Base-by-base conservation (phyloP, 2,329 filamentous ascomycete genomes). In the Sporothrix humicola region DNA sequence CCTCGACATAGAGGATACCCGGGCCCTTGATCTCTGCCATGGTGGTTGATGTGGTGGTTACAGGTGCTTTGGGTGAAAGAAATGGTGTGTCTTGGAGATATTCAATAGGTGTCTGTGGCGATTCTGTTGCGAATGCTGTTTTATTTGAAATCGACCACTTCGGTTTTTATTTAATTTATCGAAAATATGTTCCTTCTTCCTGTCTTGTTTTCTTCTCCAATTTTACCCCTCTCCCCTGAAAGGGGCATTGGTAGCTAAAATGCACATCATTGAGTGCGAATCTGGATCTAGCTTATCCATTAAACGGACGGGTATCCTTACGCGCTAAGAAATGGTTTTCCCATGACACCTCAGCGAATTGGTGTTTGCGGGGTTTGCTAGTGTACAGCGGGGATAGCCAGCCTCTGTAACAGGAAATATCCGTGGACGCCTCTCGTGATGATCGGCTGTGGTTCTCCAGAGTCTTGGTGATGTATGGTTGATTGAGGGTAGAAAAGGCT, bases 1-100 rank as follows among this genome's bases (percentile, higher is more conserved):
- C 79, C 58, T 74, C 77, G 58, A 81, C 80, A 72, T 77, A 81
- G 58, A 81, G 77, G 20, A 81, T 77, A 37, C 81, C 81, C 10
- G 68, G 72, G 23, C 72, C 72, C 15, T 68, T 50, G 59, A 73
- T 73, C 15, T 73, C 69, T n/a, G 42, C 42, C 46, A 48, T 44
- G 15, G 17, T 72, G 48, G 1, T 17, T 37, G n/a, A 26, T n/a
- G 52, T 8, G 46, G 5, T 6, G 48, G n/a, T 17, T 44, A 13
- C 13, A 7, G 9, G 8, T 12, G 31, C 20, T 23, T 37, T 13
- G 1, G 15, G n/a, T 26, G 9, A 26, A 4, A 9, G 10, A 12
- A 48, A 48, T 66, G 20, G 1, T 48, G 13, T 48, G n/a, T 15
- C n/a, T 37, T 7, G 31, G 37, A 31, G n/a, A 59, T 37, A 15